A percentile compares a stretch with the other conserved stretches of the same genome.
Evolutionary conservation across 805 yeast species (phyloP).

Genomic region (Candida verbasci): DNA sequence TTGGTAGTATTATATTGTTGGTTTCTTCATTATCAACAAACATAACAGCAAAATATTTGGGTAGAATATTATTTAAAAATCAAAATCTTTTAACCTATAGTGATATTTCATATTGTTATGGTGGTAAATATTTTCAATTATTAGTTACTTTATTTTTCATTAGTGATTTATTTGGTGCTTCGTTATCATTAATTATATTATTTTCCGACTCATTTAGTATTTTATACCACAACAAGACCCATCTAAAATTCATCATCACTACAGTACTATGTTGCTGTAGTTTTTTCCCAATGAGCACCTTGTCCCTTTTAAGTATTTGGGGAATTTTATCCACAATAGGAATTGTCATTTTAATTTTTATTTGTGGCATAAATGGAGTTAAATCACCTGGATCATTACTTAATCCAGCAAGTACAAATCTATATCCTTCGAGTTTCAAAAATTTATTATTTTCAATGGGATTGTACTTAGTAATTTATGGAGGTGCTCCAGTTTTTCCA

Average conservation of each 20-base stretch:
- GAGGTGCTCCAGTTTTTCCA: constrained; percentile 80
- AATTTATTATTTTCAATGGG: constrained; percentile 54
- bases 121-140: constrained; percentile 42
- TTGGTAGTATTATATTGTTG: constrained; percentile 41
- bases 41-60: constrained; percentile 52
- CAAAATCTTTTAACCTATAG: constrained; percentile 49
- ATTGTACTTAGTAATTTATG: constrained; percentile 74
- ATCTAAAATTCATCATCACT: constrained; percentile 42
- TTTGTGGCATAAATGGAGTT: constrained; percentile 42
- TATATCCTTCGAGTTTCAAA: constrained; percentile 28
- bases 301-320: constrained; percentile 50
- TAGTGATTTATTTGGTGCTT: constrained; percentile 59
- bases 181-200: constrained; percentile 51
- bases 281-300: constrained; percentile 51
- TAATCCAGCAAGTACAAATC: constrained; percentile 39
- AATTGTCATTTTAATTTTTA: constrained; percentile 41
- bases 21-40: constrained; percentile 47
- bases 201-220: constrained; percentile 58
- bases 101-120: constrained; percentile 50
- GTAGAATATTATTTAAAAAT: constrained; percentile 40
- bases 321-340: constrained; percentile 56
- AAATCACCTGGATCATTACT: constrained; percentile 52
- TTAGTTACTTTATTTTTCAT: constrained; percentile 48
- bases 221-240: constrained; percentile 33
- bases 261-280: constrained; percentile 40